Conservation (phyloP, 179 eudicot genomes). For the Vitellaria paradoxa region DNA sequence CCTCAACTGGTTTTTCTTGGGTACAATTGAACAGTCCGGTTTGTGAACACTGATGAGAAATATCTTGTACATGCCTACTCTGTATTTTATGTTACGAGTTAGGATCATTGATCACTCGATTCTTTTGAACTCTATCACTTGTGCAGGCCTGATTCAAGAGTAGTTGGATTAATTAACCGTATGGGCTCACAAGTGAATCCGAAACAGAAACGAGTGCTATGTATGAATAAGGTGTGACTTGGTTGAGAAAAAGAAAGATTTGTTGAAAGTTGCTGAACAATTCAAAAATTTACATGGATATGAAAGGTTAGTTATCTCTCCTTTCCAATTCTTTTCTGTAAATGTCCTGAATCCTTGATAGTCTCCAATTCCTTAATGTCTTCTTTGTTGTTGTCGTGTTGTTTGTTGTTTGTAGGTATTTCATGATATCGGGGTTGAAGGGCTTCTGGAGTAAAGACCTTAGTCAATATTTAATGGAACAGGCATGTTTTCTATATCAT, state of each 20-base stretch:
- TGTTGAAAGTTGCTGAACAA: constrained; percentile 75
- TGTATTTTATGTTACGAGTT: neutral
- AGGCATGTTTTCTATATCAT: constrained; percentile 41
- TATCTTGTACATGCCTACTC: neutral
- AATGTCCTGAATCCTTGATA: neutral
- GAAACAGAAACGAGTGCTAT: constrained; percentile 79
- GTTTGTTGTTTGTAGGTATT: constrained; percentile 43
- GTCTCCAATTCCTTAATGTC: constrained; percentile 10
- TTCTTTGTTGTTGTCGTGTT: neutral
- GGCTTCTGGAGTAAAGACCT: constrained; percentile 91
- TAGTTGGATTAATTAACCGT: constrained; percentile 63
- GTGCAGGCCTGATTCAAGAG: constrained; percentile 89
- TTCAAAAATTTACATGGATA: constrained; percentile 81
- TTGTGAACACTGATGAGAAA: neutral
- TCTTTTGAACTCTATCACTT: constrained; percentile 6
- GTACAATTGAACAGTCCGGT: neutral
- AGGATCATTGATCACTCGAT: neutral
- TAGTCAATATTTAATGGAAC: constrained; percentile 64
- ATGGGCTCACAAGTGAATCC: constrained; percentile 66
- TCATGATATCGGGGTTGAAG: constrained; percentile 92
- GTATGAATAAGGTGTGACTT: constrained; percentile 96
- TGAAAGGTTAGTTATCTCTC: constrained; percentile 55
- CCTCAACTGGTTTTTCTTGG: neutral
- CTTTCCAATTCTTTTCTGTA: neutral
- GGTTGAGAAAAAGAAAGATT: constrained; percentile 84